Evolutionary conservation across 176 grass and related monocot species (phyloP).

Genomic region (Juncus effusus): DNA sequence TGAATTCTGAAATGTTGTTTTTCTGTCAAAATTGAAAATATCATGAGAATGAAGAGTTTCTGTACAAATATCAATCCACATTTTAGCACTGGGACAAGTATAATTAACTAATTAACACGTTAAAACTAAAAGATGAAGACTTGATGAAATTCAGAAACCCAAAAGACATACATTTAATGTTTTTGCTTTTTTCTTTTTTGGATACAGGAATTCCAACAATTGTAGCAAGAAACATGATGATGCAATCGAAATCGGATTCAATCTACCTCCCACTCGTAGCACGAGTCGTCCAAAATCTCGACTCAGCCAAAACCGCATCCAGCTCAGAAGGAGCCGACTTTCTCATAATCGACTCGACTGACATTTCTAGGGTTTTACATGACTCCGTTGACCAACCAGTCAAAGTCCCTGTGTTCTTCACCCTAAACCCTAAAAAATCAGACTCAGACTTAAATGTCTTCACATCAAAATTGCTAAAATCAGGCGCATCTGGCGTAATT

Average conservation of each 20-base stretch:
- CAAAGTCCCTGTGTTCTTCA: conserved; percentile 84
- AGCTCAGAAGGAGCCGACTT: conserved; percentile 93
- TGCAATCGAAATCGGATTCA: conserved; percentile 86
- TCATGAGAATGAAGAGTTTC: too few species aligned
- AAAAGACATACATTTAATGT: too few species aligned
- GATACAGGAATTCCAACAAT: conserved; percentile 86
- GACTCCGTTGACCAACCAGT: conserved; percentile 42
- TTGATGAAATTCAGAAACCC: too few species aligned
- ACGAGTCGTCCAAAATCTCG: conserved; percentile 51
- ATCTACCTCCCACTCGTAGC: conserved; percentile 95
- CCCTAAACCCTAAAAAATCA: not conserved
- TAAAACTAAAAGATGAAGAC: too few species aligned
- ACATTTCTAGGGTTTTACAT: conserved; percentile 30
- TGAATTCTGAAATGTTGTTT: not conserved
- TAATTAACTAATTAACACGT: too few species aligned
- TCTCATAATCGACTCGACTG: conserved; percentile 58
- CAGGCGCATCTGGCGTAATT: conserved; percentile 74
- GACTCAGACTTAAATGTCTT: conserved; percentile 30
- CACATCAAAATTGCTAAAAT: conserved; percentile 62
- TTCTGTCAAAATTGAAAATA: too few species aligned
- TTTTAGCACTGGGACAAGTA: too few species aligned
- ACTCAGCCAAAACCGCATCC: conserved; percentile 64
- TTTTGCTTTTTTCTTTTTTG: conserved; percentile 6
- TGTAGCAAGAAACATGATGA: conserved; percentile 96
- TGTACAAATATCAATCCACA: too few species aligned